Base-by-base conservation (phyloP, 768 basidiomycete genomes). In the Lentinula sp. region DNA sequence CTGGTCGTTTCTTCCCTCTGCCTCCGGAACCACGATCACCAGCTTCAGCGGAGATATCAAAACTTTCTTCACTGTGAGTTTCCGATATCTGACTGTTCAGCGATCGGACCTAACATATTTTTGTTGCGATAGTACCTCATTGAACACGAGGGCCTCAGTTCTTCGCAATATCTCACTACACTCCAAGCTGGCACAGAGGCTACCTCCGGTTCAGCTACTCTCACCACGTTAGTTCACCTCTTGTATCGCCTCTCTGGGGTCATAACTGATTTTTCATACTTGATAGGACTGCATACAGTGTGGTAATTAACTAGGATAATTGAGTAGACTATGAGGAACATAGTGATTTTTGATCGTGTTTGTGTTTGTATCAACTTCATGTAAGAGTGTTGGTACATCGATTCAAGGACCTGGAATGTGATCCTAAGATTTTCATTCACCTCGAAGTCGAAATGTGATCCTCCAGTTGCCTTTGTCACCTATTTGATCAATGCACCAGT, bases 121-220 rank as follows among this genome's bases (percentile, higher is more conserved):
- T 13, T 12, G 7, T 23, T 56, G 18, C 39, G 7, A 66, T 42
- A 88, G 85, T 81, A 84, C 64, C 69, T 89, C 66, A 80, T 79
- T 0, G 58, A 78, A 9, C 71, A 76, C 50, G 72, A 79, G 41
- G 75, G 77, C 4, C 64, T 89, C 36, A 70, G 72, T 62, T 66
- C 77, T 13, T 80, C 82, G 3, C 80, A 88, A 65, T 88, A 79
- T 71, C 75, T 88, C 57, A 78, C 70, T 42, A 85, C 80, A 12
- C 79, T 79, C 1, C 85, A 88, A 66, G 86, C 78, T 7, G 87
- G 87, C 6, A 84, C 83, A 0, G 87, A 89, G 69, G 81, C 50
- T n/a, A 86, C 82, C 0, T 76, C 76, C 6, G 86, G 86, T n/a
- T 74, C 74, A 35, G 85, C 81, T 7, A 79, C 75, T 0, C 70